phyloP scores from a whole-genome alignment of 2,329 filamentous ascomycete species.

The Epichloe scottii region DNA sequence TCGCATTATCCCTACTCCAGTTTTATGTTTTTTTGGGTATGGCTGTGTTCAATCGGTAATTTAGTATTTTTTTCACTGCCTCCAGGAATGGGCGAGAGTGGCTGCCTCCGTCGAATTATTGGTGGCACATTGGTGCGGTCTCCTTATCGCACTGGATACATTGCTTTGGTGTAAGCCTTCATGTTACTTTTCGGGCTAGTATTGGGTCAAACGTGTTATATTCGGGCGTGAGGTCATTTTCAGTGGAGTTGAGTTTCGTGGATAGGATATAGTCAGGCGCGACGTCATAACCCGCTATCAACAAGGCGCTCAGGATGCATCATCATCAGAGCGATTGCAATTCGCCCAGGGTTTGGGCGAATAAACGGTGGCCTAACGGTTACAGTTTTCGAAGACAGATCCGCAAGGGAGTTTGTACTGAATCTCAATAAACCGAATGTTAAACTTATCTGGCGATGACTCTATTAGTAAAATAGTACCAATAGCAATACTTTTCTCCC shows the following conservation, averaged over 20 bases:
- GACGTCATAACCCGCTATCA: not conserved
- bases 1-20: too few relatives aligned
- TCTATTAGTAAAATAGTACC: too few relatives aligned
- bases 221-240: not conserved
- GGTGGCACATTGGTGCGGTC: not conserved
- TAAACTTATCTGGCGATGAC: too few relatives aligned
- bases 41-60: too few relatives aligned
- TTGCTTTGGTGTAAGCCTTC: not conserved
- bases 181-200: not conserved
- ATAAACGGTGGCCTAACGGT: not conserved
- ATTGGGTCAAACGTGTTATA: too few relatives aligned
- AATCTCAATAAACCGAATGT: not conserved
- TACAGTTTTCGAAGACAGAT: not conserved
- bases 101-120: not conserved
- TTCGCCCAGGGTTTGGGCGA: not conserved
- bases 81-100: too few relatives aligned
- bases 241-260: not conserved
- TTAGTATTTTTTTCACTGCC: not conserved
- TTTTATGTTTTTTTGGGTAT: too few relatives aligned
- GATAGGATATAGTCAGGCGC: not conserved
- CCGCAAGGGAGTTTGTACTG: not conserved
- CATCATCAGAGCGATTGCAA: not conserved
- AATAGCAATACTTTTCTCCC: too few relatives aligned
- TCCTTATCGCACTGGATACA: not conserved
- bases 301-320: not conserved